These are phyloP conservation scores for Pythium aphanidermatum DNA, from an alignment of 352 stramenopile species.

Conservation along the genomic window DNA sequence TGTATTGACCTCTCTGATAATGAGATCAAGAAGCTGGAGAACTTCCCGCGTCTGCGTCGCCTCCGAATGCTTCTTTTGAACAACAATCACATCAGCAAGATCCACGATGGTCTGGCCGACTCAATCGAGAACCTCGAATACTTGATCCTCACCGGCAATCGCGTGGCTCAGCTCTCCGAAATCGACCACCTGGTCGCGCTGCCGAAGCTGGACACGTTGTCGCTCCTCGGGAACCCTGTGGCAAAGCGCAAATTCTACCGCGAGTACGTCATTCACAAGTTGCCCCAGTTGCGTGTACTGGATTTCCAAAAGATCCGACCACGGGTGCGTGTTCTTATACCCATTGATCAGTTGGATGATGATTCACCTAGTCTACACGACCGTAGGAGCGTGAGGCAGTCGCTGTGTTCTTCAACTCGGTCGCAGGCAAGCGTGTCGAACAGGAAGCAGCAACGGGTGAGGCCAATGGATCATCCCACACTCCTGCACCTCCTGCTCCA, in stretches of 20 bases:
- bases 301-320: conserved; percentile 84
- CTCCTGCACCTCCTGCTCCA: conserved; percentile 16
- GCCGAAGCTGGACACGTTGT: conserved; percentile 80
- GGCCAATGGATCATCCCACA: too few species aligned
- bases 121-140: conserved; percentile 82
- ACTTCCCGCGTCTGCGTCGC: conserved; percentile 86
- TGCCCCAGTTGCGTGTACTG: conserved; percentile 82
- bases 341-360: conserved; percentile 1
- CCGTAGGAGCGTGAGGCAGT: conserved; percentile 68
- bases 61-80: conserved; percentile 90
- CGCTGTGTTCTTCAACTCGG: conserved; percentile 66
- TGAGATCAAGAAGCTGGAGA: conserved; percentile 93
- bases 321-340: conserved; percentile 37
- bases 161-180: conserved; percentile 72
- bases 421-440: conserved; percentile 58
- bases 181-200: conserved; percentile 77
- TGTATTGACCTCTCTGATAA: conserved; percentile 94
- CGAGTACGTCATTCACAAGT: conserved; percentile 88
- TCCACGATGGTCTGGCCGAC: conserved; percentile 71
- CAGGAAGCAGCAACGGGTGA: conserved; percentile 27
- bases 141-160: conserved; percentile 90
- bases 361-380: neutral
- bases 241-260: conserved; percentile 89
- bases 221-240: conserved; percentile 86
- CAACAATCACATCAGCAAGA: conserved; percentile 90